phyloP scores from a whole-genome alignment of 1,284 basidiomycete genomes.

The Vanrija sp. region DNA sequence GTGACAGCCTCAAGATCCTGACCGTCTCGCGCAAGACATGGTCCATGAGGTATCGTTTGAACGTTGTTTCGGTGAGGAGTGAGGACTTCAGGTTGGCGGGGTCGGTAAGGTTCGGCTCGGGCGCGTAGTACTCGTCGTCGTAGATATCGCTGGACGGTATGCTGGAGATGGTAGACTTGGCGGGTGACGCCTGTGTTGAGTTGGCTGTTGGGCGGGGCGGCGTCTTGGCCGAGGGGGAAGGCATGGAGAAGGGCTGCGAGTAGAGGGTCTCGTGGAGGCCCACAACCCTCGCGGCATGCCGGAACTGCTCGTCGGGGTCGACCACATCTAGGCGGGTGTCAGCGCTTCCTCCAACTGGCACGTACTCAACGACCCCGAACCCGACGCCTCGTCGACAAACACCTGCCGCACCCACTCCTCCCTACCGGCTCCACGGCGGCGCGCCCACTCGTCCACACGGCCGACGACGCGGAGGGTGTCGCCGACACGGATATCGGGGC shows the following conservation, averaged over 20 bases:
- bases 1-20: neutral
- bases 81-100: conserved; percentile 29
- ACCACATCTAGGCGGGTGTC: conserved; percentile 32
- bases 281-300: conserved; percentile 19
- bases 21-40: conserved; percentile 28
- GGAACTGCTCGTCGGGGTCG: conserved; percentile 32
- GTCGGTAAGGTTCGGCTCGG: conserved; percentile 26
- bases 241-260: conserved; percentile 31
- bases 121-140: conserved; percentile 1
- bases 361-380: conserved; percentile 33
- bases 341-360: neutral
- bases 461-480: conserved; percentile 39
- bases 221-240: neutral
- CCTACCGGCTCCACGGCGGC: conserved; percentile 13
- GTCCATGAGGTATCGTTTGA: conserved; percentile 41
- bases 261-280: conserved; percentile 30
- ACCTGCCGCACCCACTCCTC: conserved; percentile 33
- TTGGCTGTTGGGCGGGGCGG: neutral
- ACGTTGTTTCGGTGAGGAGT: conserved; percentile 35
- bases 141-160: conserved; percentile 19
- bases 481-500: conserved; percentile 37
- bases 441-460: conserved; percentile 33
- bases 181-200: conserved; percentile 1
- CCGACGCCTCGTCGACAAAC: conserved; percentile 29
- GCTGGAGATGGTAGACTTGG: conserved; percentile 4